Conservation (phyloP, 2,329 filamentous ascomycete genomes). For the Bipolaris bicolor region DNA sequence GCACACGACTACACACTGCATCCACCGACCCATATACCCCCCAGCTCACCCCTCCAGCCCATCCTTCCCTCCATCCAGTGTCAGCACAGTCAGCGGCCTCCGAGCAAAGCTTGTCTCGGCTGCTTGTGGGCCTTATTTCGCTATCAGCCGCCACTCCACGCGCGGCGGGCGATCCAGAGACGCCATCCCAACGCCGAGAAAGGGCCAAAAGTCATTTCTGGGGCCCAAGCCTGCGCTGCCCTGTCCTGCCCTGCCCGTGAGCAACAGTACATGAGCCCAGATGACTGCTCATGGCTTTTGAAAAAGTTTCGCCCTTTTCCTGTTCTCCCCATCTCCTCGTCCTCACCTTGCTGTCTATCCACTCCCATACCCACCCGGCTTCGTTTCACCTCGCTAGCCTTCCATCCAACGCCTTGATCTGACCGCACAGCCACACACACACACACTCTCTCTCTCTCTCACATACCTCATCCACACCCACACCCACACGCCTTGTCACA, state of each 20-base stretch:
- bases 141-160: conserved; percentile 46
- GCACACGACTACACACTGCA: background rate
- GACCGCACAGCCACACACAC: conserved; percentile 6
- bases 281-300: conserved; percentile 29
- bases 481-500: conserved; percentile 13
- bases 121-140: conserved; percentile 44
- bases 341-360: background rate
- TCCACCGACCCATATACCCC: background rate
- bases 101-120: conserved; percentile 48
- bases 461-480: conserved; percentile 17
- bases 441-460: background rate
- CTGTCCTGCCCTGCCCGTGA: background rate
- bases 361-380: conserved; percentile 1
- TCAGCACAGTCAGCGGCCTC: conserved; percentile 37
- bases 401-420: conserved; percentile 9
- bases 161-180: conserved; percentile 45
- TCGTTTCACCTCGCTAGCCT: conserved; percentile 27
- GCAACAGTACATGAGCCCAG: conserved; percentile 28
- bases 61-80: too few species aligned
- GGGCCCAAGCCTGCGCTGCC: conserved; percentile 24
- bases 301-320: conserved; percentile 21
- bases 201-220: conserved; percentile 34
- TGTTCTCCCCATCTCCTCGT: conserved; percentile 6
- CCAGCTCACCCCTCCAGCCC: too few species aligned
- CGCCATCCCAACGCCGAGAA: conserved; percentile 39